A percentile compares a stretch with the other conserved stretches of the same genome.
Evolutionary conservation across 2,329 filamentous ascomycete species (phyloP).

Genomic region (Xylariales sp.): DNA sequence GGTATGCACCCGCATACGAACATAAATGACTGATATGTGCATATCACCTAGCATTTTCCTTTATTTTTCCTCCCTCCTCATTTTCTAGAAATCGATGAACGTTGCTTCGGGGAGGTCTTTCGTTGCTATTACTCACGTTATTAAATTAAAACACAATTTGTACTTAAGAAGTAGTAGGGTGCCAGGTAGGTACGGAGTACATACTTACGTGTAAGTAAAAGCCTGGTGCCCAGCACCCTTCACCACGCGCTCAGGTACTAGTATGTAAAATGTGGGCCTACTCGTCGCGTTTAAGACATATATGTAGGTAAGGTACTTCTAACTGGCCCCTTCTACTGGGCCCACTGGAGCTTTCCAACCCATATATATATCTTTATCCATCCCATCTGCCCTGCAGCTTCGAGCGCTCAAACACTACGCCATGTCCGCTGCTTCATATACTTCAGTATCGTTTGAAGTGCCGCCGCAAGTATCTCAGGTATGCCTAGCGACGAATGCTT

Average conservation of each 20-base stretch:
- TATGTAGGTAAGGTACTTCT: too few relatives aligned
- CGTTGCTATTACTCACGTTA: too few relatives aligned
- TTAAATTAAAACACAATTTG: too few relatives aligned
- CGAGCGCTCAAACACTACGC: slow-evolving; percentile 16
- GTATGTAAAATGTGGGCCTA: slow-evolving; percentile 13
- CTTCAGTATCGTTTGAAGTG: slow-evolving; percentile 40
- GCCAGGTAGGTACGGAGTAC: too few relatives aligned
- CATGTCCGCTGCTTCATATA: slow-evolving; percentile 42
- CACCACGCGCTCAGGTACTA: too few relatives aligned
- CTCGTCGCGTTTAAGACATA: slow-evolving; percentile 10
- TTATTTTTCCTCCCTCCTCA: too few relatives aligned
- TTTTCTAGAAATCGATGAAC: too few relatives aligned
- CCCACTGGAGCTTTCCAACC: slow-evolving; percentile 19
- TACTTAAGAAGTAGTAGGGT: too few relatives aligned
- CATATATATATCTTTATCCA: background rate
- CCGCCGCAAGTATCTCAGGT: slow-evolving; percentile 56
- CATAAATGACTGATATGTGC: background rate
- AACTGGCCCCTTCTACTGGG: background rate
- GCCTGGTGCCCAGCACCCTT: too few relatives aligned
- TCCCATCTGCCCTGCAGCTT: slow-evolving; percentile 1
- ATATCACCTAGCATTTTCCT: too few relatives aligned
- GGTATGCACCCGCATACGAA: background rate
- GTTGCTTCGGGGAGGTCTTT: too few relatives aligned
- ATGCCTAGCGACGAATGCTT: slow-evolving; percentile 25
- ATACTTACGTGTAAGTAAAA: too few relatives aligned